Evolutionary conservation across 306 rosid genomes (phyloP).

Genomic region (Quercus engelmannii): DNA sequence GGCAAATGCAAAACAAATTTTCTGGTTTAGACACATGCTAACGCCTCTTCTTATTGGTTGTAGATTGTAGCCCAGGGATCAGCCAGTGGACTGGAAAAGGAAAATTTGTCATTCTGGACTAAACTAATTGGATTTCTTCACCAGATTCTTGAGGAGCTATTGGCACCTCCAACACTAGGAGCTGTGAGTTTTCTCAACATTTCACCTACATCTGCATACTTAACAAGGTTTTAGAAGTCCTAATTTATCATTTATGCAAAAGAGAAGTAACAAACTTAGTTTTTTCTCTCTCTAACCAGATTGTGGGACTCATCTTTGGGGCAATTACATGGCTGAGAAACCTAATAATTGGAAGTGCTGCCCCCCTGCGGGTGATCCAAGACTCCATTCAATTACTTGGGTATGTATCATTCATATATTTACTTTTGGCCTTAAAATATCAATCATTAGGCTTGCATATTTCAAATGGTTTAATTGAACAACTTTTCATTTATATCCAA

Average conservation of each 20-base stretch:
- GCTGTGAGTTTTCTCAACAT: constrained; percentile 49
- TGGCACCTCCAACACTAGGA: constrained; percentile 83
- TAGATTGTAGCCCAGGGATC: constrained; percentile 37
- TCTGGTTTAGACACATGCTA: background rate
- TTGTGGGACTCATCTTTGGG: constrained; percentile 73
- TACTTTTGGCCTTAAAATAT: too few species aligned
- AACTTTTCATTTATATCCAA: too few species aligned
- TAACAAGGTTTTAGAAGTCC: background rate
- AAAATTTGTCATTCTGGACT: constrained; percentile 28
- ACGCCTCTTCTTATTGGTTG: background rate
- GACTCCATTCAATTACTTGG: constrained; percentile 61
- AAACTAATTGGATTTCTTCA: constrained; percentile 25
- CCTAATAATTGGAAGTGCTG: constrained; percentile 54
- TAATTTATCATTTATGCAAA: background rate
- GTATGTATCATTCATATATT: constrained; percentile 29
- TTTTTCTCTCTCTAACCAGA: constrained; percentile 37
- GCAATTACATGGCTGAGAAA: constrained; percentile 54
- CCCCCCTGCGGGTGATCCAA: constrained; percentile 75
- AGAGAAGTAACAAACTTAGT: background rate
- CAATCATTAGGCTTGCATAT: too few species aligned
- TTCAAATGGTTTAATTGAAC: too few species aligned
- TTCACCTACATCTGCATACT: background rate
- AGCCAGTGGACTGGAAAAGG: background rate
- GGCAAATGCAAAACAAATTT: background rate
- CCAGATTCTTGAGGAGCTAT: constrained; percentile 45